Conservation (phyloP, 331 rosid genomes). For the Erythrophleum ivorense region DNA sequence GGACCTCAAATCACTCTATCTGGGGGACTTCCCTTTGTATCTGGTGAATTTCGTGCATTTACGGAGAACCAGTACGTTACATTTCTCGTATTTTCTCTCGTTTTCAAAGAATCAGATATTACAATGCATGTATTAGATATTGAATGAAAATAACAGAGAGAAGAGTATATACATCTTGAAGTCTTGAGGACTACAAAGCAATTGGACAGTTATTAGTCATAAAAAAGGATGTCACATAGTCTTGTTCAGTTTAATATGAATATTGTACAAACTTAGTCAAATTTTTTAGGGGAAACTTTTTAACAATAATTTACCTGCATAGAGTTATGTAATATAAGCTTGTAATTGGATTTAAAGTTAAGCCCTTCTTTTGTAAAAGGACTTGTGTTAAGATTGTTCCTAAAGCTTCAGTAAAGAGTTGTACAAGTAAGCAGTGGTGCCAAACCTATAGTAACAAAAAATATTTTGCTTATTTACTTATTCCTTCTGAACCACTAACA, state of each 20-base stretch:
- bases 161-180: not conserved
- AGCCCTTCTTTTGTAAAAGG: slow-evolving; percentile 89
- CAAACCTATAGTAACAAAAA: slow-evolving; percentile 61
- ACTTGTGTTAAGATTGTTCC: slow-evolving; percentile 92
- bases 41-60: no score
- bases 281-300: slow-evolving; percentile 19
- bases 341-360: slow-evolving; percentile 82
- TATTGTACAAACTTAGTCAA: not conserved
- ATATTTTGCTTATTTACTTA: not conserved
- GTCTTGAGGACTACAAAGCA: slow-evolving; percentile 14
- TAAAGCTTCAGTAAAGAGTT: slow-evolving; percentile 90
- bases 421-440: slow-evolving; percentile 91
- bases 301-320: slow-evolving; percentile 68
- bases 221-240: not conserved
- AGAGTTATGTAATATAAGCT: slow-evolving; percentile 93
- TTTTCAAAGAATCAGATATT: no score
- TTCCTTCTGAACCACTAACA: slow-evolving; percentile 17
- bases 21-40: no score
- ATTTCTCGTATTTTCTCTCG: no score
- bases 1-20: no score
- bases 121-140: not conserved
- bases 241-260: slow-evolving; percentile 19
- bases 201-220: slow-evolving; percentile 18
- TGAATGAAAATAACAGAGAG: not conserved
- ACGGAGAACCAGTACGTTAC: no score